Evolutionary conservation across 2,329 filamentous ascomycete species (phyloP).

Genomic region (Aspergillus candidus): DNA sequence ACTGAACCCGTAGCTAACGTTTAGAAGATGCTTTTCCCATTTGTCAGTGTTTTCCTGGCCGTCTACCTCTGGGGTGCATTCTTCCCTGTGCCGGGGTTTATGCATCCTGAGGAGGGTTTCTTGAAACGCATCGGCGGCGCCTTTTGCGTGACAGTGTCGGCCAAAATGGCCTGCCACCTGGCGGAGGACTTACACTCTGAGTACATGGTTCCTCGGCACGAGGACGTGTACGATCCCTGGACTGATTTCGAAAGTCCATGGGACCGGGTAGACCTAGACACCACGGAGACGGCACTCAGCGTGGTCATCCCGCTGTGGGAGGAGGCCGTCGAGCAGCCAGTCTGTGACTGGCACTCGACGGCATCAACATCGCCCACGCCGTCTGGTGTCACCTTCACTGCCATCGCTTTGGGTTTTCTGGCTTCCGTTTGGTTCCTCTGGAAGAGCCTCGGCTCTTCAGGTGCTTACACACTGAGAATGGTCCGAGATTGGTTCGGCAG

Average conservation of each 20-base stretch:
- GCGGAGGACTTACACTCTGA: conserved; percentile 4
- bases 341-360: neutral
- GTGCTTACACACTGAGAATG: conserved; percentile 13
- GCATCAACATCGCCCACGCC: conserved; percentile 6
- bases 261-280: conserved; percentile 1
- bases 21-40: conserved; percentile 16
- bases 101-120: conserved; percentile 15
- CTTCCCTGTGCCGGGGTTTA: conserved; percentile 16
- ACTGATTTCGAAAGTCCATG: conserved; percentile 1
- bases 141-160: conserved; percentile 9
- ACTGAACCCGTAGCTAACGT: neutral
- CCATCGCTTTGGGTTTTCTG: conserved; percentile 2
- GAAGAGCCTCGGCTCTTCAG: conserved; percentile 5
- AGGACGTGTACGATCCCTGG: conserved; percentile 4
- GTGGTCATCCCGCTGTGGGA: conserved; percentile 9
- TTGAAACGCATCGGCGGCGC: conserved; percentile 12
- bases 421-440: conserved; percentile 6
- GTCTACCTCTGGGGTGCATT: conserved; percentile 21
- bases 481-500: neutral
- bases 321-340: conserved; percentile 3
- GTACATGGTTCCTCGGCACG: conserved; percentile 5
- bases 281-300: conserved; percentile 2
- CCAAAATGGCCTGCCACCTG: conserved; percentile 14
- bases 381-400: neutral
- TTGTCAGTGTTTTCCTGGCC: conserved; percentile 15